Percentiles rank a stretch among this genome's conserved stretches.
These are phyloP conservation scores for Candida ovalis DNA, from an alignment of 805 yeast genomes.

Conservation along the genomic window DNA sequence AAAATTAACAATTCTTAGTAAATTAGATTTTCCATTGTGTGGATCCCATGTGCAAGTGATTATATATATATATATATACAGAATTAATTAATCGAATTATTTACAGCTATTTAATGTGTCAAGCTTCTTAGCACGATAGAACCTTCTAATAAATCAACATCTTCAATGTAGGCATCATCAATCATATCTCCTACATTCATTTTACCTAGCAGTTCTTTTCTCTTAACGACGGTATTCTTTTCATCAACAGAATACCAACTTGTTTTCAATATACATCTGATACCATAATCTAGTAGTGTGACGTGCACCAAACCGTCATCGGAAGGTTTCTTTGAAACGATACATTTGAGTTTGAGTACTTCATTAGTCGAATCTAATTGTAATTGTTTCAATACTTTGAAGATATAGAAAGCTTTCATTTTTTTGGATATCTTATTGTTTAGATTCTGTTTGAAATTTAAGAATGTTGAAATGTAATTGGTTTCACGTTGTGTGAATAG, in stretches of 20 bases:
- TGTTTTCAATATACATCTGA: slow-evolving; percentile 25
- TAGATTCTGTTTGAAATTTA: slow-evolving; percentile 42
- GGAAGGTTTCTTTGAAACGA: slow-evolving; percentile 40
- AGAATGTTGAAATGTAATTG: slow-evolving; percentile 36
- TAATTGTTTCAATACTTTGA: slow-evolving; percentile 26
- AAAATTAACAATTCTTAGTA: too few relatives aligned
- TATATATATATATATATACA: not conserved
- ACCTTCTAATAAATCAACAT: slow-evolving; percentile 43
- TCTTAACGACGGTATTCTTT: slow-evolving; percentile 12
- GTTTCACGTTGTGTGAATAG: slow-evolving; percentile 34
- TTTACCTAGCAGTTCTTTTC: slow-evolving; percentile 19
- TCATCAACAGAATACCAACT: slow-evolving; percentile 25
- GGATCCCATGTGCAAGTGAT: too few relatives aligned
- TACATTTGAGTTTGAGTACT: slow-evolving; percentile 37
- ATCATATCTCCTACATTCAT: slow-evolving; percentile 44
- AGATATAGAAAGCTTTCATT: slow-evolving; percentile 27
- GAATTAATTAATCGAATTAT: not conserved
- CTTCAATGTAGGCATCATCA: slow-evolving; percentile 36
- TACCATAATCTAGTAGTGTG: slow-evolving; percentile 30
- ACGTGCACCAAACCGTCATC: slow-evolving; percentile 33
- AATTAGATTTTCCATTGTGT: too few relatives aligned
- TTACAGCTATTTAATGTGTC: not conserved
- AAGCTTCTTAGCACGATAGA: slow-evolving; percentile 30
- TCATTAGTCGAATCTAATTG: slow-evolving; percentile 21
- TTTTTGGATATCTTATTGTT: slow-evolving; percentile 27